Conservation (phyloP, 1,139 yeast genomes). For the Spathaspora sp. region DNA sequence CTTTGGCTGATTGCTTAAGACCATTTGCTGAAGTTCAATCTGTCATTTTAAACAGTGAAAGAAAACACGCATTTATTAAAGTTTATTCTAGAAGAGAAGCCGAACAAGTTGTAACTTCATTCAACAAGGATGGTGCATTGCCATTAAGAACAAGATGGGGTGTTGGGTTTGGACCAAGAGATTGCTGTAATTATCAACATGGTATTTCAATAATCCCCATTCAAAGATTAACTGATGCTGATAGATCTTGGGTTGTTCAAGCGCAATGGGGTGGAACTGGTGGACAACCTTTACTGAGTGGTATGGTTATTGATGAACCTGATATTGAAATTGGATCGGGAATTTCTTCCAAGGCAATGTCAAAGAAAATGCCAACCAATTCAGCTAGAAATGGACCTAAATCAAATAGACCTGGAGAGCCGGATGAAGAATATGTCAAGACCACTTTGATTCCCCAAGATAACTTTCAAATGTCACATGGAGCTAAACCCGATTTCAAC, state of each 20-base stretch:
- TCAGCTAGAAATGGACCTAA: conserved; percentile 85
- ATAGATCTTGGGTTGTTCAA: conserved; percentile 79
- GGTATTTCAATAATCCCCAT: conserved; percentile 89
- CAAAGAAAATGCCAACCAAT: conserved; percentile 84
- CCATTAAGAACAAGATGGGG: conserved; percentile 94
- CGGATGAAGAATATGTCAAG: conserved; percentile 47
- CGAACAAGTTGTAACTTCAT: conserved; percentile 63
- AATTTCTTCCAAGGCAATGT: conserved; percentile 88
- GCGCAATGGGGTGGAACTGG: conserved; percentile 99
- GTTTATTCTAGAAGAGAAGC: conserved; percentile 96
- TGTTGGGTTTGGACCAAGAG: conserved; percentile 98
- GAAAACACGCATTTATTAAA: conserved; percentile 94
- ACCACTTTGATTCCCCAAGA: conserved; percentile 32
- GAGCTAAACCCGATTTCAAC: conserved; percentile 36
- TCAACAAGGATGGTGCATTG: conserved; percentile 50
- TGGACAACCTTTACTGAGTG: conserved; percentile 78
- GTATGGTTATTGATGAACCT: conserved; percentile 91
- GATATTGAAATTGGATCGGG: conserved; percentile 97
- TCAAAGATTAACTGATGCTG: conserved; percentile 88
- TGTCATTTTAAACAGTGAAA: conserved; percentile 79
- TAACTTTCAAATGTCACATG: conserved; percentile 22
- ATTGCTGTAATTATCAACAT: conserved; percentile 91
- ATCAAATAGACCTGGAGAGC: conserved; percentile 67
- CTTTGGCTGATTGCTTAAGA: conserved; percentile 63
- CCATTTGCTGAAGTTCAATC: conserved; percentile 97